A percentile compares a stretch with the other conserved stretches of the same genome.
Conservation (phyloP, 1,284 basidiomycete species). For the Malassezia globosa region DNA sequence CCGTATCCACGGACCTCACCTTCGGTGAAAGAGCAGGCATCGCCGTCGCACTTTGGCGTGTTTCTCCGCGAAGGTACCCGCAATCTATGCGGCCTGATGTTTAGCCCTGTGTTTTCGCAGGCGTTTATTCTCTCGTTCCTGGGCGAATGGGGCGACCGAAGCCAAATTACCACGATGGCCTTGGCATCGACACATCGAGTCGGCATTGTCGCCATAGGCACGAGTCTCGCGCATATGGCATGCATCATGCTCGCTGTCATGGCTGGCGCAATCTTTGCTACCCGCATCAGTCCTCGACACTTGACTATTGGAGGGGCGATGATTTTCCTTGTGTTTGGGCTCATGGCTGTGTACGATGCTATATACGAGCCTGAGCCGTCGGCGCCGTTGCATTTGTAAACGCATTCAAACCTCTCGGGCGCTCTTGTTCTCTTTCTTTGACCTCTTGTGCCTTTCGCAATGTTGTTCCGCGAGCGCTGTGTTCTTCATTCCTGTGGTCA, state of each 20-base stretch:
- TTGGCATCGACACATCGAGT: conserved; percentile 72
- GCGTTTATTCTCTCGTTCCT: conserved; percentile 89
- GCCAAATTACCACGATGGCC: conserved; percentile 93
- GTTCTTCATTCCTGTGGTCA: too few relatives aligned
- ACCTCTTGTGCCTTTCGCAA: too few relatives aligned
- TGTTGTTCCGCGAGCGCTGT: too few relatives aligned
- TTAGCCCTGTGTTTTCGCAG: conserved; percentile 89
- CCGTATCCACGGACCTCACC: neutral
- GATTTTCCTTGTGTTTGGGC: conserved; percentile 69
- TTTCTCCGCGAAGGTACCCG: conserved; percentile 57
- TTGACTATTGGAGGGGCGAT: conserved; percentile 72
- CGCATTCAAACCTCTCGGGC: too few relatives aligned
- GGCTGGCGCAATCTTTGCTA: conserved; percentile 49
- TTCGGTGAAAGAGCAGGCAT: neutral
- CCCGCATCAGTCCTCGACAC: conserved; percentile 86
- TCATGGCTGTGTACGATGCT: conserved; percentile 50
- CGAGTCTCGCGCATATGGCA: conserved; percentile 13
- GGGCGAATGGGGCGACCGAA: conserved; percentile 95
- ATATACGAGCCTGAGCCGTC: conserved; percentile 30
- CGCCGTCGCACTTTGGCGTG: neutral
- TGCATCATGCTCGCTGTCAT: conserved; percentile 13
- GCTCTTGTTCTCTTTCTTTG: too few relatives aligned
- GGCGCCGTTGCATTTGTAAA: neutral
- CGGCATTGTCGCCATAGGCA: conserved; percentile 12
- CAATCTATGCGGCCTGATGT: conserved; percentile 68